A percentile compares a stretch with the other conserved stretches of the same genome.
Conservation (phyloP, 2,329 filamentous ascomycete genomes). For the Stagonosporopsis chrysanthemi region DNA sequence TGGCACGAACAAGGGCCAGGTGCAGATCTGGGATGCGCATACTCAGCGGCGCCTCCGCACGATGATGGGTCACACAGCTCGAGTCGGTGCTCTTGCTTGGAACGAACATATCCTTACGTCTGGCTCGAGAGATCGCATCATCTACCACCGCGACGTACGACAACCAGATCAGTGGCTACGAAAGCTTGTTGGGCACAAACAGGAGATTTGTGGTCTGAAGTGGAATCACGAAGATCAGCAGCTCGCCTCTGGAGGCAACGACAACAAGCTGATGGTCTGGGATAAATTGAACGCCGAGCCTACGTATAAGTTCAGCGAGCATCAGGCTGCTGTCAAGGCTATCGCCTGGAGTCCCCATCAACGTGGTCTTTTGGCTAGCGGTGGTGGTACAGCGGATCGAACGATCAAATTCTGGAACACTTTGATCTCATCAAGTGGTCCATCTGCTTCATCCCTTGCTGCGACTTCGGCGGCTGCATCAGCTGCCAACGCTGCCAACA, state of each 20-base stretch:
- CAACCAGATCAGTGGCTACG: slow-evolving; percentile 89
- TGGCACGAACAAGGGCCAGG: slow-evolving; percentile 90
- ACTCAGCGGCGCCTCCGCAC: slow-evolving; percentile 83
- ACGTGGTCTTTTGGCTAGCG: slow-evolving; percentile 89
- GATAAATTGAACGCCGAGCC: slow-evolving; percentile 93
- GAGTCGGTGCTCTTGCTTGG: slow-evolving; percentile 94
- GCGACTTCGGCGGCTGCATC: slow-evolving; percentile 48
- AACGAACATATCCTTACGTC: slow-evolving; percentile 98
- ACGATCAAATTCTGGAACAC: slow-evolving; percentile 99
- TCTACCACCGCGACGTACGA: slow-evolving; percentile 94
- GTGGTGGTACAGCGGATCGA: slow-evolving; percentile 92
- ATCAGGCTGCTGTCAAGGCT: slow-evolving; percentile 95
- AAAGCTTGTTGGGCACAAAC: slow-evolving; percentile 91
- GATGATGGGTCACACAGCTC: slow-evolving; percentile 94
- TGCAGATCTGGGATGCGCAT: slow-evolving; percentile 98
- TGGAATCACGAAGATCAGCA: slow-evolving; percentile 98
- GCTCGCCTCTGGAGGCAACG: slow-evolving; percentile 93
- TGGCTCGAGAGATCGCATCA: slow-evolving; percentile 89
- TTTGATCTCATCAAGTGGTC: slow-evolving; percentile 68
- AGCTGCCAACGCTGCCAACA: slow-evolving; percentile 39
- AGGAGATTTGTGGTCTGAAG: slow-evolving; percentile 94
- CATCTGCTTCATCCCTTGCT: slow-evolving; percentile 51
- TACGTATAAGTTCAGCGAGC: slow-evolving; percentile 91
- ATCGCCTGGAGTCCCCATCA: slow-evolving; percentile 98
- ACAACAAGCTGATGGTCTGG: slow-evolving; percentile 99